Evolutionary conservation across 2,329 filamentous ascomycete genomes (phyloP).

Genomic region (Aureobasidium sp.): DNA sequence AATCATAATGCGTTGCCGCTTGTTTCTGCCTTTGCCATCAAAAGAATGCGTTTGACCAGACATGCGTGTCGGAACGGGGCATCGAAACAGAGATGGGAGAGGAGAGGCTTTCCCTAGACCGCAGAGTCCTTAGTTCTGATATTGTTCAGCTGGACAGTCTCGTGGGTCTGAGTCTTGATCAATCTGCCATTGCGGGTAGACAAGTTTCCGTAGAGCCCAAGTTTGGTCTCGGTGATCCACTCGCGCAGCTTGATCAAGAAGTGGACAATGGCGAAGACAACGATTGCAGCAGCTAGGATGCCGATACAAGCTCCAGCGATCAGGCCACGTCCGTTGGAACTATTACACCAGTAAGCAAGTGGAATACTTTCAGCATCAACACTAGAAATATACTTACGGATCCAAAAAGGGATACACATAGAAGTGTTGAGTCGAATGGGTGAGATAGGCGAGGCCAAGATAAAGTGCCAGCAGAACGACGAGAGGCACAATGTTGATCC

Average conservation of each 20-base stretch:
- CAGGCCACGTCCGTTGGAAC: constrained; percentile 36
- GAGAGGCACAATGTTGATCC: constrained; percentile 60
- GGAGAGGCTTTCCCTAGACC: background rate
- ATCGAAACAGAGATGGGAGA: background rate
- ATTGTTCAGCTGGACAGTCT: background rate
- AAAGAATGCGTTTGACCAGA: background rate
- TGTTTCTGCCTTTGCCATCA: background rate
- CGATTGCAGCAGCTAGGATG: constrained; percentile 33
- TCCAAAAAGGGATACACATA: constrained; percentile 79
- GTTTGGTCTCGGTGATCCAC: constrained; percentile 35
- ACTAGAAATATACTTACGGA: constrained; percentile 29
- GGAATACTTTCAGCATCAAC: background rate
- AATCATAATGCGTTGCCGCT: constrained; percentile 8
- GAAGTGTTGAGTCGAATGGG: constrained; percentile 59
- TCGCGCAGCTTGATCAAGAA: constrained; percentile 34
- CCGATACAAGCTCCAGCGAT: constrained; percentile 59
- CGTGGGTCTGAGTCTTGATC: background rate
- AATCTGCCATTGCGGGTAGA: background rate
- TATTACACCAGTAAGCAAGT: constrained; percentile 19
- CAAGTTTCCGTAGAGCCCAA: constrained; percentile 7
- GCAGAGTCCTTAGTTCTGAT: background rate
- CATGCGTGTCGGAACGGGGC: background rate
- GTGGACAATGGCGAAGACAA: constrained; percentile 37
- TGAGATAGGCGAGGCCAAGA: constrained; percentile 67
- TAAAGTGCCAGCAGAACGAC: constrained; percentile 67